Evolutionary conservation across 306 rosid species (phyloP), one percentile per base, ranked within the genome.

Genomic region (Purshia tridentata): DNA sequence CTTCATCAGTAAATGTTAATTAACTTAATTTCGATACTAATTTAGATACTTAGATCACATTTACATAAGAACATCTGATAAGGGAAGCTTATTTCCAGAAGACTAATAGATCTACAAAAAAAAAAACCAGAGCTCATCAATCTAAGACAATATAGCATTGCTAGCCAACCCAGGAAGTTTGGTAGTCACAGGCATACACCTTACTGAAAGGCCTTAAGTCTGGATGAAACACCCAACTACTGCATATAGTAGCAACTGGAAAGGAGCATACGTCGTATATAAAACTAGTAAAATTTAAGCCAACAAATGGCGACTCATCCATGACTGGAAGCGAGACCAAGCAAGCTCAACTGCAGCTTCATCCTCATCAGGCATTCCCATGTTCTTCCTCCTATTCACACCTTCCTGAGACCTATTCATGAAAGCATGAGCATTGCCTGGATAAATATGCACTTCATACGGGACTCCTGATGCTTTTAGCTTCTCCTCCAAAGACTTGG

Each of bases 321-420:
- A 91, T 6, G 93, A 84, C 74, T 88, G 78, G 75, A 94, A 91
- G 69, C 87, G 96, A 81, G 97, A 88, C 99, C 99, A 94, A 9
- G 97, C 97, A 3, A 91, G 85, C 86, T 85, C 80, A 52, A 81
- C 97, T 1, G 97, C 82, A 6, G 83, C 84, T 67, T 88, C 93
- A 59, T 94, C 95, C 78, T 91, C 89, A 37, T 91, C 96, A 0
- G 85, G 59, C 87, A 91, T 6, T 61, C 97, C 99, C 99, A 94
- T 88, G 82, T 68, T 39, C 86, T 91, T 91, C 85, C 97, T 89
- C 81, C 97, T 88, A 81, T 77, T 42, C 78, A 88, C 80, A 54
- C 96, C 97, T 69, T 91, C 96, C 10, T 86, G 76, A 20, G 99
- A 94, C 61, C 89, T 86, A 86, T 94, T 91, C 99, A 94, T 91